phyloP scores from a whole-genome alignment of 352 stramenopile species.

The Phytophthora sansomeana region DNA sequence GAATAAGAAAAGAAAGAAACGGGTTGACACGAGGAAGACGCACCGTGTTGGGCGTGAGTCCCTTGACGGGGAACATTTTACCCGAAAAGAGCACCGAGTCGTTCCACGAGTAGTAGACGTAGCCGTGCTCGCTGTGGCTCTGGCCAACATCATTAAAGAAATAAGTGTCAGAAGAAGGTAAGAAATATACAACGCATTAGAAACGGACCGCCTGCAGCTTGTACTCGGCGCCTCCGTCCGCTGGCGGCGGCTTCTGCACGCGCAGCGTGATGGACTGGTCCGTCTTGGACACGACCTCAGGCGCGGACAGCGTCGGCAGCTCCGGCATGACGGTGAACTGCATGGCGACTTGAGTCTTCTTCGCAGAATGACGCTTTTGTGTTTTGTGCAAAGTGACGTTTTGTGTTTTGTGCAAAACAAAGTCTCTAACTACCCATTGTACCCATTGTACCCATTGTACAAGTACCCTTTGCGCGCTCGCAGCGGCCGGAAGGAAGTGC shows the following conservation, averaged over 20 bases:
- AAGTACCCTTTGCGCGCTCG: too few species aligned
- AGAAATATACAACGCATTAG: not conserved
- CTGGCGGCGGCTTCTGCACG: slow-evolving; percentile 39
- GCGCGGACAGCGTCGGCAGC: slow-evolving; percentile 59
- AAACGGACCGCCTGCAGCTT: slow-evolving; percentile 59
- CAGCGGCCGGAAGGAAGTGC: too few species aligned
- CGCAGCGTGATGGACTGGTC: slow-evolving; percentile 78
- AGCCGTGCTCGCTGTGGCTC: slow-evolving; percentile 85
- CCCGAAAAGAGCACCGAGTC: slow-evolving; percentile 70
- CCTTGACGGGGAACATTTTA: slow-evolving; percentile 76
- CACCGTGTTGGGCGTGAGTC: slow-evolving; percentile 75
- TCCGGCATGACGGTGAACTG: slow-evolving; percentile 69
- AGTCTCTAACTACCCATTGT: too few species aligned
- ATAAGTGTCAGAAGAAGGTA: not conserved
- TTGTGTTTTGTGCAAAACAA: too few species aligned
- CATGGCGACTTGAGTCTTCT: slow-evolving; percentile 26
- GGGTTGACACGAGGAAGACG: slow-evolving; percentile 3
- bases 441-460: too few species aligned
- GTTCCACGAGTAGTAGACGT: slow-evolving; percentile 90
- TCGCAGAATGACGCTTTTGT: not conserved
- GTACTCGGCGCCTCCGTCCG: slow-evolving; percentile 53
- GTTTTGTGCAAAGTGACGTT: slow-evolving; percentile 18
- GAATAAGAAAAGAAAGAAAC: not conserved
- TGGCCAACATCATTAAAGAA: slow-evolving; percentile 16
- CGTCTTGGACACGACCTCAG: slow-evolving; percentile 79